A percentile compares a stretch with the other conserved stretches of the same genome.
These are phyloP conservation scores for Raphanus sativus DNA, from an alignment of 345 rosid species.

Conservation along the genomic window DNA sequence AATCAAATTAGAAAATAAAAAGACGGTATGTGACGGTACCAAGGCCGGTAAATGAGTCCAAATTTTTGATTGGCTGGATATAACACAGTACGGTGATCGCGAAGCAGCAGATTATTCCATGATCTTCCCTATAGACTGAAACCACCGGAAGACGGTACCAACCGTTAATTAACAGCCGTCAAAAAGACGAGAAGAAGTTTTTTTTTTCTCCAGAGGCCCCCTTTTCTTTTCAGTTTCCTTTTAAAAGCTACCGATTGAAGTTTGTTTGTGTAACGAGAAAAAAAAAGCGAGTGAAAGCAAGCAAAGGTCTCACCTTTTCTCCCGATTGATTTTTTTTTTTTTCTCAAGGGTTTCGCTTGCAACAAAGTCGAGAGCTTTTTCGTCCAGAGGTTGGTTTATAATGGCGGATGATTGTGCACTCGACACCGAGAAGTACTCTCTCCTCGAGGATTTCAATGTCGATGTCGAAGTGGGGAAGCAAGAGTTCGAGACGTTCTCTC, in stretches of 20 bases:
- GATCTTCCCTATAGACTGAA: conserved; percentile 12
- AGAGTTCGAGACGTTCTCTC: conserved; percentile 44
- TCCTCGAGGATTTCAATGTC: conserved; percentile 50
- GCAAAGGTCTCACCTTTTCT: background rate
- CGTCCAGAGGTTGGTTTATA: background rate
- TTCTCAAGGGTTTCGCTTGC: conserved; percentile 28
- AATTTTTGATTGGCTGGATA: background rate
- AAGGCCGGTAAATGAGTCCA: background rate
- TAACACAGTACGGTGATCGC: background rate
- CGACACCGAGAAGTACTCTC: conserved; percentile 42
- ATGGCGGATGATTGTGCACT: conserved; percentile 47
- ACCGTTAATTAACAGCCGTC: conserved; percentile 68
- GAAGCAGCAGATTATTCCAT: conserved; percentile 16
- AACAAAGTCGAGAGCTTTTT: conserved; percentile 16
- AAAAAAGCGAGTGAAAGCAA: background rate
- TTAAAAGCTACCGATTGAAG: conserved; percentile 20
- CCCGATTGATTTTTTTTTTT: background rate
- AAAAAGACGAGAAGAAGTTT: conserved; percentile 13
- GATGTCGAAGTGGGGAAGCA: conserved; percentile 45
- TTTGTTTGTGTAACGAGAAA: conserved; percentile 31
- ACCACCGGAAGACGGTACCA: conserved; percentile 45
- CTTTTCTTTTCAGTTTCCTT: conserved; percentile 13
- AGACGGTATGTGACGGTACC: background rate
- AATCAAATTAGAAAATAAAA: background rate
- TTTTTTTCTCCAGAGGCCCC: background rate